Evolutionary conservation across 179 eudicot genomes (phyloP).

Genomic region (Patellifolia procumbens): DNA sequence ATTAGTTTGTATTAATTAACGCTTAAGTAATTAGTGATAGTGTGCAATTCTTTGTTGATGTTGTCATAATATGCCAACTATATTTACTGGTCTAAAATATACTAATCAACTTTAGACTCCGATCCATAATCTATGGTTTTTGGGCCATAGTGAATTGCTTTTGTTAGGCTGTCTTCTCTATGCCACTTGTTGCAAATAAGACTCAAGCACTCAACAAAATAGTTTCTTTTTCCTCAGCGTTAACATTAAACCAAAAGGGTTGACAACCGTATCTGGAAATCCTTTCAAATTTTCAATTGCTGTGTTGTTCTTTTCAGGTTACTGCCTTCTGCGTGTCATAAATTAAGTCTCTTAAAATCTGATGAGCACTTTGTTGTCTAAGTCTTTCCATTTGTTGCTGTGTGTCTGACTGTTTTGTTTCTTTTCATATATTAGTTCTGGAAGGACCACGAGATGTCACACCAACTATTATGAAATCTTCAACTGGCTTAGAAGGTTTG

Average conservation of each 20-base stretch:
- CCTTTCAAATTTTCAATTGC: not conserved
- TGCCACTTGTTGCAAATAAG: not conserved
- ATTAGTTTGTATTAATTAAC: not conserved
- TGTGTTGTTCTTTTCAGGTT: not conserved
- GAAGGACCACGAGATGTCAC: slow-evolving; percentile 88
- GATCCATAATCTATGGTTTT: not conserved
- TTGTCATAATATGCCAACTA: not conserved
- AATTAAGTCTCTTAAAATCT: not conserved
- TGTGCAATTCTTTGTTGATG: not conserved
- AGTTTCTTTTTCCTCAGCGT: not conserved
- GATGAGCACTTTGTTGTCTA: not conserved
- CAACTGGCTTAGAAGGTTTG: slow-evolving; percentile 91
- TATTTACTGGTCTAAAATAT: not conserved
- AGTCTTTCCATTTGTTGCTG: slow-evolving; percentile 7
- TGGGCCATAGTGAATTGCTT: not conserved
- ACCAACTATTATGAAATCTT: slow-evolving; percentile 65
- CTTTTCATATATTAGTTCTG: slow-evolving; percentile 48
- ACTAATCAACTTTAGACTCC: not conserved
- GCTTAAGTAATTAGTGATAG: not conserved
- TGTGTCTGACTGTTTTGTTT: not conserved
- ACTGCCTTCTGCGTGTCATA: not conserved
- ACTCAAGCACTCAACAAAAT: not conserved
- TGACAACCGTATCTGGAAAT: not conserved
- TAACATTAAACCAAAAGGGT: not conserved
- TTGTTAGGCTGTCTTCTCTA: not conserved